These are phyloP conservation scores for Dicorynia guianensis DNA, from an alignment of 306 rosid species.

Conservation along the genomic window DNA sequence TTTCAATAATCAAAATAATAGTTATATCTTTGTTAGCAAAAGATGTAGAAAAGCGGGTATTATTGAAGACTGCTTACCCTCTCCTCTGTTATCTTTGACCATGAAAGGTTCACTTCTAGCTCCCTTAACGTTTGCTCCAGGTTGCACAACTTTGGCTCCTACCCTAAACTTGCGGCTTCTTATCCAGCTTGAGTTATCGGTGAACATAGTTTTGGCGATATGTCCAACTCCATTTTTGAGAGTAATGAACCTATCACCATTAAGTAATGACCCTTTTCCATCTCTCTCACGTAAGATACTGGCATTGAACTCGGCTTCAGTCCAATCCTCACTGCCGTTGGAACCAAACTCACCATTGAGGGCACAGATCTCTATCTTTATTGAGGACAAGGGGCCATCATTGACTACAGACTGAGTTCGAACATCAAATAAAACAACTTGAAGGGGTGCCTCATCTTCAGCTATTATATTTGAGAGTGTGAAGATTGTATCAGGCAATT, in stretches of 20 bases:
- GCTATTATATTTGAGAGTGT: slow-evolving; percentile 45
- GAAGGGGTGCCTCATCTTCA: slow-evolving; percentile 37
- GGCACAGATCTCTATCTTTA: slow-evolving; percentile 53
- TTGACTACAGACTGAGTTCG: slow-evolving; percentile 42
- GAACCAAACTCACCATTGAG: slow-evolving; percentile 61
- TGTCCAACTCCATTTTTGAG: slow-evolving; percentile 55
- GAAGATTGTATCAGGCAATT: slow-evolving; percentile 47
- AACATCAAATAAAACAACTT: slow-evolving; percentile 57
- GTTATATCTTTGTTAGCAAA: not conserved
- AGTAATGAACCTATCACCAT: slow-evolving; percentile 50
- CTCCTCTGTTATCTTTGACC: slow-evolving; percentile 76
- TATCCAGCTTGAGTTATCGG: slow-evolving; percentile 77
- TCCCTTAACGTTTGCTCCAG: slow-evolving; percentile 53
- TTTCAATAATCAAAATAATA: slow-evolving; percentile 1
- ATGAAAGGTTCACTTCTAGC: slow-evolving; percentile 61
- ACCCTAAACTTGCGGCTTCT: slow-evolving; percentile 59
- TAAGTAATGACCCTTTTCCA: slow-evolving; percentile 59
- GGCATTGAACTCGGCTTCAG: slow-evolving; percentile 52
- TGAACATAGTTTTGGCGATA: slow-evolving; percentile 38
- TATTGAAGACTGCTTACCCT: slow-evolving; percentile 55
- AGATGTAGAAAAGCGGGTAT: not conserved
- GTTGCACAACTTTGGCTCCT: slow-evolving; percentile 55
- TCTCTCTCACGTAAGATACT: slow-evolving; percentile 53
- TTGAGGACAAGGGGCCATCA: slow-evolving; percentile 55
- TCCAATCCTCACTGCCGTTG: slow-evolving; percentile 60